A percentile compares a stretch with the other conserved stretches of the same genome.
Conservation (phyloP, 371 early-diverging fungal genomes). For the Mucor plumbeus region DNA sequence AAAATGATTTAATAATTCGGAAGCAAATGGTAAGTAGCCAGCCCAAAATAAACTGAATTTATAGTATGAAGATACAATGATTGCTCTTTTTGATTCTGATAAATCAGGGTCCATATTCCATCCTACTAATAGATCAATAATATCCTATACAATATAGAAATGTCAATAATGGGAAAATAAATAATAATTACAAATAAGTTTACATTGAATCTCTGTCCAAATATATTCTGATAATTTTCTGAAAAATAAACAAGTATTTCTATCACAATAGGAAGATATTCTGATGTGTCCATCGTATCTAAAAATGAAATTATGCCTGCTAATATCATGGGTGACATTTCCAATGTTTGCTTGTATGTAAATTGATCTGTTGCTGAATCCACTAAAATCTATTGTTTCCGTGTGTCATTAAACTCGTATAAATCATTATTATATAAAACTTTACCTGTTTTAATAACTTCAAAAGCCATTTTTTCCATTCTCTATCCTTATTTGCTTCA, state of each 20-base stretch:
- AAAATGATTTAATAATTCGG: conserved; percentile 58
- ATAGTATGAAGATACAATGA: conserved; percentile 21
- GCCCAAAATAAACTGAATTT: conserved; percentile 33
- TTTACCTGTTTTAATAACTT: conserved; percentile 24
- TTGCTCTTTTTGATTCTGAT: conserved; percentile 37
- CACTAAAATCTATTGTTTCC: conserved; percentile 5
- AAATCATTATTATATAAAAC: too few species aligned
- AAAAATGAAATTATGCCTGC: conserved; percentile 40
- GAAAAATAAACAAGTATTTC: conserved; percentile 35
- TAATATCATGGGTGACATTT: conserved; percentile 34
- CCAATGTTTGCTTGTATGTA: conserved; percentile 27
- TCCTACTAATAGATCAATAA: conserved; percentile 70
- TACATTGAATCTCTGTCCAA: conserved; percentile 46
- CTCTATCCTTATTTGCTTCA: conserved; percentile 23
- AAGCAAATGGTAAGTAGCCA: conserved; percentile 37
- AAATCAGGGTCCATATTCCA: conserved; percentile 68
- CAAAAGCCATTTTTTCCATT: conserved; percentile 38
- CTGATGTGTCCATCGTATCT: conserved; percentile 45
- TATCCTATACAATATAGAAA: conserved; percentile 43
- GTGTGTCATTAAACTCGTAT: neutral
- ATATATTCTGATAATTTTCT: conserved; percentile 29
- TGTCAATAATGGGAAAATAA: neutral
- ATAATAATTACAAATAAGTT: neutral
- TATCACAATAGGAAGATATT: conserved; percentile 37
- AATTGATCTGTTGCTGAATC: conserved; percentile 28